Evolutionary conservation across 2,329 filamentous ascomycete genomes (phyloP).

Genomic region (Aspergillus sp.): DNA sequence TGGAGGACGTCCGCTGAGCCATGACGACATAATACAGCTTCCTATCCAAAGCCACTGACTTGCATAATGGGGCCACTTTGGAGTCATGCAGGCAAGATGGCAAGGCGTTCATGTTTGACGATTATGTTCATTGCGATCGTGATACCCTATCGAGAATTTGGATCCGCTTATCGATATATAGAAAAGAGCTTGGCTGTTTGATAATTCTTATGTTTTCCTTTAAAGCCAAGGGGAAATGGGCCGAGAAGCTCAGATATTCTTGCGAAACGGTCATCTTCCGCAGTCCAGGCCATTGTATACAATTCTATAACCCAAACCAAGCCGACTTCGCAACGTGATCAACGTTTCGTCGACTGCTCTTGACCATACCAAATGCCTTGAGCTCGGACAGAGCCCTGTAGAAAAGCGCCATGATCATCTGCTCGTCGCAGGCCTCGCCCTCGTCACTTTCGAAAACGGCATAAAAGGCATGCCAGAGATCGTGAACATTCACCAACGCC

Average conservation of each 20-base stretch:
- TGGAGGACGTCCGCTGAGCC: constrained; percentile 63
- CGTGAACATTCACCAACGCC: constrained; percentile 50
- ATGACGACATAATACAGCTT: constrained; percentile 69
- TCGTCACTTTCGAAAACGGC: constrained; percentile 39
- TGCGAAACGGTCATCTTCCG: too few relatives aligned
- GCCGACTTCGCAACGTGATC: constrained; percentile 81
- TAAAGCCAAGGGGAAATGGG: too few relatives aligned
- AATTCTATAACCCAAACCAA: constrained; percentile 55
- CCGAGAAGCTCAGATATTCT: too few relatives aligned
- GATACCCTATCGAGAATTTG: neutral
- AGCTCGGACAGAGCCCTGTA: constrained; percentile 80
- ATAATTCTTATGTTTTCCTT: constrained; percentile 2
- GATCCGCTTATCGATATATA: constrained; percentile 1
- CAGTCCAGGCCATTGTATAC: too few relatives aligned
- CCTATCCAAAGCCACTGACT: constrained; percentile 15
- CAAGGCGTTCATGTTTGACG: neutral
- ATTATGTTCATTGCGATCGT: constrained; percentile 1
- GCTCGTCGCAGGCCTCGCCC: constrained; percentile 21
- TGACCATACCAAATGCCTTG: constrained; percentile 76
- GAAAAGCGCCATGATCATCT: constrained; percentile 57
- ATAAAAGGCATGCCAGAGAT: constrained; percentile 54
- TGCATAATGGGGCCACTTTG: neutral
- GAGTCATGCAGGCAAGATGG: neutral
- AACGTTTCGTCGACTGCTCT: constrained; percentile 78
- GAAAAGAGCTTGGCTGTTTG: too few relatives aligned